Conservation (phyloP, 2,329 filamentous ascomycete species). For the Chaetomiaceae sp. region DNA sequence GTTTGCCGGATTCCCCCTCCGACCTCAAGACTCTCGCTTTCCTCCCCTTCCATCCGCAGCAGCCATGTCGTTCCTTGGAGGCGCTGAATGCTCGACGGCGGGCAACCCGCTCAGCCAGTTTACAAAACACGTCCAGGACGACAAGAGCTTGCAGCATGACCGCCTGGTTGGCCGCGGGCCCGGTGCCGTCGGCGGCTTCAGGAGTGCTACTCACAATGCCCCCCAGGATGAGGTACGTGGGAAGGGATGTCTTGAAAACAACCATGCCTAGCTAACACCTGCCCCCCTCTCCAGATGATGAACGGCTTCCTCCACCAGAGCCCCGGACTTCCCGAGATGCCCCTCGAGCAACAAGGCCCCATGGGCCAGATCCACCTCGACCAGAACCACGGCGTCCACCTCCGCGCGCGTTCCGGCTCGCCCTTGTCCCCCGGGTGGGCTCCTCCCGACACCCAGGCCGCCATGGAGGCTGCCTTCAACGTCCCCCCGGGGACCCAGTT, state of each 20-base stretch:
- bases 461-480: slow-evolving; percentile 69
- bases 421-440: slow-evolving; percentile 51
- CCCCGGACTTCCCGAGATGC: slow-evolving; percentile 52
- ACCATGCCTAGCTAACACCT: neutral
- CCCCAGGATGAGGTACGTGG: slow-evolving; percentile 65
- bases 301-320: slow-evolving; percentile 86
- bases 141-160: slow-evolving; percentile 91
- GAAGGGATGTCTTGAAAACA: neutral
- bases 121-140: slow-evolving; percentile 93
- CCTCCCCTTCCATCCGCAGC: neutral
- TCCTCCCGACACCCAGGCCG: slow-evolving; percentile 56
- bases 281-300: slow-evolving; percentile 63
- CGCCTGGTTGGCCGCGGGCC: slow-evolving; percentile 73
- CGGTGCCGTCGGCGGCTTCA: slow-evolving; percentile 71
- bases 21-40: neutral
- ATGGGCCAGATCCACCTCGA: slow-evolving; percentile 43
- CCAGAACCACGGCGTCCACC: slow-evolving; percentile 45
- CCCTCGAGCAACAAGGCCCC: slow-evolving; percentile 44
- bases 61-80: slow-evolving; percentile 88
- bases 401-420: slow-evolving; percentile 51
- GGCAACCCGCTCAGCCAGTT: slow-evolving; percentile 96
- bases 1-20: neutral
- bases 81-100: slow-evolving; percentile 93
- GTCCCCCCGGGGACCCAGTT: slow-evolving; percentile 59
- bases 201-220: slow-evolving; percentile 63